Conservation (phyloP, 1,139 yeast species). For the Lodderomyces metapsilosis region DNA sequence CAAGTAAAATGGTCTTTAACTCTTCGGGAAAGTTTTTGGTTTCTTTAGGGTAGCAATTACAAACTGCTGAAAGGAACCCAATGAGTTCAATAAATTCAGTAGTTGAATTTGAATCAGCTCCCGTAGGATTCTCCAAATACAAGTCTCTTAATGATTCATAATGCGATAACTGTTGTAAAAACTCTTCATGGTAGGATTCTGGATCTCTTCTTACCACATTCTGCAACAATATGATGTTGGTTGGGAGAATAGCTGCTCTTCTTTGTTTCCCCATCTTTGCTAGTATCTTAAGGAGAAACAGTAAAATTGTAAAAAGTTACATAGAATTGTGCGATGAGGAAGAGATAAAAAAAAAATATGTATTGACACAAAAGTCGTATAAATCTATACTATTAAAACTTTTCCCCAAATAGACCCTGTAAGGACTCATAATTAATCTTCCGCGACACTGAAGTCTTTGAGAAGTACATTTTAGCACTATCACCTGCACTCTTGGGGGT, state of each 20-base stretch:
- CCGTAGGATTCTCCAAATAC: conserved; percentile 64
- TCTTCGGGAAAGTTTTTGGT: conserved; percentile 84
- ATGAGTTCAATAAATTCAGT: conserved; percentile 79
- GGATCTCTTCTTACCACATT: conserved; percentile 94
- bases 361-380: neutral
- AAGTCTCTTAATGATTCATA: conserved; percentile 88
- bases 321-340: neutral
- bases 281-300: neutral
- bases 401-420: conserved; percentile 42
- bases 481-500: conserved; percentile 62
- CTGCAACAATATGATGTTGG: conserved; percentile 86
- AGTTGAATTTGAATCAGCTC: conserved; percentile 61
- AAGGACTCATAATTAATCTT: conserved; percentile 85
- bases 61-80: conserved; percentile 90
- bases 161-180: conserved; percentile 86
- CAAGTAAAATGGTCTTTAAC: conserved; percentile 61
- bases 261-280: conserved; percentile 74
- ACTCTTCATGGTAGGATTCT: conserved; percentile 89
- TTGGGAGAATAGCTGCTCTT: conserved; percentile 90
- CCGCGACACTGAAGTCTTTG: conserved; percentile 72
- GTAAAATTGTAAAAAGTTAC: neutral
- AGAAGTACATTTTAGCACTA: conserved; percentile 68
- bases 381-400: conserved; percentile 4
- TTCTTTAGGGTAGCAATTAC: conserved; percentile 85
- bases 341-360: neutral